Percentiles rank a stretch among this genome's conserved stretches.
Evolutionary conservation across 352 stramenopile species (phyloP).

Genomic region (Pythium aristosporum): DNA sequence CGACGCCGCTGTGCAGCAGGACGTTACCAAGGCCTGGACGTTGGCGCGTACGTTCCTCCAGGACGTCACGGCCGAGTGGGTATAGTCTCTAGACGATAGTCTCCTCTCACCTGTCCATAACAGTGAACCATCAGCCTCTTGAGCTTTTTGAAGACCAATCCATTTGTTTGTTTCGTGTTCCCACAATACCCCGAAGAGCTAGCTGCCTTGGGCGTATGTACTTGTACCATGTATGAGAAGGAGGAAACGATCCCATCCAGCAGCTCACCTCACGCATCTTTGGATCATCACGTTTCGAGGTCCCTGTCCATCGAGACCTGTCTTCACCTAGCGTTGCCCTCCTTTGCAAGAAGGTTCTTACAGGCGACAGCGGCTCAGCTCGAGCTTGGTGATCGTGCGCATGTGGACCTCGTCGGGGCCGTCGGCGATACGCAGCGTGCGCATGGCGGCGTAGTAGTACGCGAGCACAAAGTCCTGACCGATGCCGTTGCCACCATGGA

Average conservation of each 20-base stretch:
- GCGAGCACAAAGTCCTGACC: constrained; percentile 93
- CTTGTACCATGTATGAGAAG: too few relatives aligned
- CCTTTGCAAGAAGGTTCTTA: constrained; percentile 8
- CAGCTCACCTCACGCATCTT: too few relatives aligned
- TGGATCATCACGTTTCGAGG: too few relatives aligned
- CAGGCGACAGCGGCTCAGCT: constrained; percentile 60
- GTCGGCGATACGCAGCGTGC: constrained; percentile 95
- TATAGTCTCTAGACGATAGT: too few relatives aligned
- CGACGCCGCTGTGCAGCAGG: constrained; percentile 59
- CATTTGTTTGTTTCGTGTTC: too few relatives aligned
- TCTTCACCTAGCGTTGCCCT: background rate
- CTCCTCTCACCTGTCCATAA: too few relatives aligned
- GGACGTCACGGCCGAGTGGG: constrained; percentile 9
- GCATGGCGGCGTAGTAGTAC: constrained; percentile 88
- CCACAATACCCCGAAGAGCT: too few relatives aligned
- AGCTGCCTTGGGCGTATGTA: too few relatives aligned
- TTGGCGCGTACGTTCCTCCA: constrained; percentile 17
- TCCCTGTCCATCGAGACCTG: background rate
- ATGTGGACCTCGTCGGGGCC: constrained; percentile 97
- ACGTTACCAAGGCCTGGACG: constrained; percentile 46
- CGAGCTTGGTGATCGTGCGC: constrained; percentile 92
- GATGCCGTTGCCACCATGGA: constrained; percentile 81
- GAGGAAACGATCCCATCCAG: too few relatives aligned
- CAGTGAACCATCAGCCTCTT: too few relatives aligned
- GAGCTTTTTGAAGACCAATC: too few relatives aligned